These are phyloP conservation scores for Starmerella geochares DNA, from an alignment of 805 yeast species.

Conservation along the genomic window DNA sequence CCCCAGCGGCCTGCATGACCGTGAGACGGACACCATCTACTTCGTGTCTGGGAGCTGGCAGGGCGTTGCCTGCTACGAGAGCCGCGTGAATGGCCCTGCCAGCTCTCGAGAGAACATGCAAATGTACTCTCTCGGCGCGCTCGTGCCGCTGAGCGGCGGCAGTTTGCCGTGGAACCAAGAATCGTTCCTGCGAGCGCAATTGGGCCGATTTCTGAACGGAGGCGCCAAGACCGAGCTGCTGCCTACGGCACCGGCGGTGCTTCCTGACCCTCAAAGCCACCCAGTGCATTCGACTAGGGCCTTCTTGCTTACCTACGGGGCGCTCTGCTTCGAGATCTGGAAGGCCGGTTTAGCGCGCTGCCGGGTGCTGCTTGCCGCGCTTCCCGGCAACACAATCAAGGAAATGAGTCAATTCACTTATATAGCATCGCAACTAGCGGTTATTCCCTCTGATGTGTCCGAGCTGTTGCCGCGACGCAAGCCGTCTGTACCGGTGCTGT, in stretches of 20 bases:
- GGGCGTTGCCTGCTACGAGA: slow-evolving; percentile 24
- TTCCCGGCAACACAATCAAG: slow-evolving; percentile 14
- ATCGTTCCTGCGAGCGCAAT: slow-evolving; percentile 15
- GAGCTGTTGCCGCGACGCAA: slow-evolving; percentile 29
- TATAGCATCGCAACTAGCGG: slow-evolving; percentile 48
- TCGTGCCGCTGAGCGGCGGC: slow-evolving; percentile 16
- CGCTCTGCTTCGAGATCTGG: slow-evolving; percentile 54
- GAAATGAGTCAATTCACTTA: slow-evolving; percentile 40
- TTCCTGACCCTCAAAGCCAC: slow-evolving; percentile 25
- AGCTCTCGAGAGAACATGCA: slow-evolving; percentile 13
- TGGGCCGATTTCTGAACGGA: slow-evolving; percentile 19
- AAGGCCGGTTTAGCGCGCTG: slow-evolving; percentile 51
- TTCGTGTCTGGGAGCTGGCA: slow-evolving; percentile 33
- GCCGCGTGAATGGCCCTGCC: slow-evolving; percentile 9
- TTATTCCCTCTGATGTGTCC: slow-evolving; percentile 49
- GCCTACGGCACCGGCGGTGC: background rate
- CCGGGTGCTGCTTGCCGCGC: slow-evolving; percentile 38
- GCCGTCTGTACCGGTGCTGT: slow-evolving; percentile 31
- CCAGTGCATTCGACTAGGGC: slow-evolving; percentile 35
- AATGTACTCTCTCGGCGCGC: slow-evolving; percentile 24
- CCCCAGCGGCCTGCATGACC: slow-evolving; percentile 59
- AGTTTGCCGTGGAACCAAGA: slow-evolving; percentile 24
- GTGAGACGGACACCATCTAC: slow-evolving; percentile 42
- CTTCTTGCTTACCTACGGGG: slow-evolving; percentile 48
- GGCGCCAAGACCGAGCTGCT: slow-evolving; percentile 4